Conservation (phyloP, 2,329 filamentous ascomycete genomes). For the Verruconis gallopava region DNA sequence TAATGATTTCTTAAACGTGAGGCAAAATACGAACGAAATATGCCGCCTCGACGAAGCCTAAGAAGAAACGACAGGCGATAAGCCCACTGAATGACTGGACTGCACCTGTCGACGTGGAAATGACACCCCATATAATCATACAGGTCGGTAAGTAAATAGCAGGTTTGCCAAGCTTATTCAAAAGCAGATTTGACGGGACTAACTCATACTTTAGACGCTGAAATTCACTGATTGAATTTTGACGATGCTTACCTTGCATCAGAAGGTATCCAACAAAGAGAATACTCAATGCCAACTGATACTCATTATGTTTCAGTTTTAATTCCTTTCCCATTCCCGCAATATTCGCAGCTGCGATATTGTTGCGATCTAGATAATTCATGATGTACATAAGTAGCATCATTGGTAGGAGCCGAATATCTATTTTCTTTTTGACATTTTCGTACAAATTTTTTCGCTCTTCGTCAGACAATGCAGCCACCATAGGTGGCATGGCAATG, state of each 20-base stretch:
- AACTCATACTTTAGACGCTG: background rate
- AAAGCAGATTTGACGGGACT: constrained; percentile 23
- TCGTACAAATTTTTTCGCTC: constrained; percentile 43
- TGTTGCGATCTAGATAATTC: constrained; percentile 45
- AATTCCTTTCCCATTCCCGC: constrained; percentile 39
- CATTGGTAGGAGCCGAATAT: constrained; percentile 53
- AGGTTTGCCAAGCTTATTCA: constrained; percentile 22
- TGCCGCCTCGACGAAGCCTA: constrained; percentile 30
- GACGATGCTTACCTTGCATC: constrained; percentile 20
- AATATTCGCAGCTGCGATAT: constrained; percentile 53
- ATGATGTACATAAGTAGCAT: constrained; percentile 39
- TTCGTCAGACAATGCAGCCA: too few species aligned
- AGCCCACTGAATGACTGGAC: constrained; percentile 23
- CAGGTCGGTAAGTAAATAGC: constrained; percentile 18
- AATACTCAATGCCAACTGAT: constrained; percentile 46
- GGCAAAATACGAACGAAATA: constrained; percentile 19
- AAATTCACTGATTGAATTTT: background rate
- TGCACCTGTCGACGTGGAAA: constrained; percentile 21
- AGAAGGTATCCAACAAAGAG: constrained; percentile 46
- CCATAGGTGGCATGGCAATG: too few species aligned
- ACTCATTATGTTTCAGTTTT: constrained; percentile 42
- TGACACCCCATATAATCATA: constrained; percentile 23
- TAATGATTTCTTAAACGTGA: constrained; percentile 12
- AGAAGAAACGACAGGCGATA: constrained; percentile 24
- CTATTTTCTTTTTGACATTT: constrained; percentile 55